Evolutionary conservation across 306 rosid species (phyloP).

Genomic region (Dryas octopetala): DNA sequence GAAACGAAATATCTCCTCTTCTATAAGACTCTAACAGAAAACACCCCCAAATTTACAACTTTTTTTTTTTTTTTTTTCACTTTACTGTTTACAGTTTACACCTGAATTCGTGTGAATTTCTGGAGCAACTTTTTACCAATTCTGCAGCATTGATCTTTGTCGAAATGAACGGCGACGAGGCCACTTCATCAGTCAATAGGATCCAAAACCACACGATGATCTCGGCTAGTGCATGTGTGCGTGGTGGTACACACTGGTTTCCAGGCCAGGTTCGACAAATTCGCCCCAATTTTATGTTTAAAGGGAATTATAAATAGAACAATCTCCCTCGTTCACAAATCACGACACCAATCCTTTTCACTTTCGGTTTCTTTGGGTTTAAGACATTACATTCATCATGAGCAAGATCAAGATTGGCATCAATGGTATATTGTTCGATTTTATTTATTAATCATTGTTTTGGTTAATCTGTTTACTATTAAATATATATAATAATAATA

Average conservation of each 20-base stretch:
- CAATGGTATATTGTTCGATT: conserved; percentile 51
- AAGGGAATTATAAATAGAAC: neutral
- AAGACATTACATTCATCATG: conserved; percentile 27
- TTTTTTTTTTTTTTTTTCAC: no score
- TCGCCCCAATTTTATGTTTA: neutral
- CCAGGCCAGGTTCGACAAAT: neutral
- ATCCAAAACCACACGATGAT: neutral
- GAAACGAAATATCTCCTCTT: no score
- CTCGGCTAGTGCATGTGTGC: no score
- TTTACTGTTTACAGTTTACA: no score
- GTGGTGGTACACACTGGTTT: neutral
- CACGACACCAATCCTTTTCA: neutral
- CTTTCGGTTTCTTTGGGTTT: neutral
- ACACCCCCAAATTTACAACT: no score
- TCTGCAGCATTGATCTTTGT: conserved; percentile 14
- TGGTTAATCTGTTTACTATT: neutral
- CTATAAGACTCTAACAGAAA: no score
- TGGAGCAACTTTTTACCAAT: neutral
- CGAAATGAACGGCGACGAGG: neutral
- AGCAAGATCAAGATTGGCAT: conserved; percentile 75
- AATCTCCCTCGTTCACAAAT: neutral
- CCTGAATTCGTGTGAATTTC: no score
- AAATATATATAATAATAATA: neutral
- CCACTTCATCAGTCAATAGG: neutral
- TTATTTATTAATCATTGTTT: neutral